These are phyloP conservation scores for Alternaria sp. DNA, from an alignment of 2,329 filamentous ascomycete genomes.

Conservation along the genomic window DNA sequence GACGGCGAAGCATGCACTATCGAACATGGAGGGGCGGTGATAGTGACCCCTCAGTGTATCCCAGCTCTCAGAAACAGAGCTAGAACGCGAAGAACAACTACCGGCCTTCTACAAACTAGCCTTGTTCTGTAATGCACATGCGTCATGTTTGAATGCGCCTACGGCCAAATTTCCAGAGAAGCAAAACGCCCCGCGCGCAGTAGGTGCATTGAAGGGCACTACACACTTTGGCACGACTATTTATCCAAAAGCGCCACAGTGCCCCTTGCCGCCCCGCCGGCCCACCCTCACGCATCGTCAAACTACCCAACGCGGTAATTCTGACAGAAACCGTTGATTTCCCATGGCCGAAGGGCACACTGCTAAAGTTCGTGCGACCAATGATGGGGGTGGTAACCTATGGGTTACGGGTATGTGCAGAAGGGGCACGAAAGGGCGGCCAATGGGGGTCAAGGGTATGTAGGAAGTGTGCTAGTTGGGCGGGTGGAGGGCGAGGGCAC, in stretches of 20 bases:
- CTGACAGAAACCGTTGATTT: conserved; percentile 8
- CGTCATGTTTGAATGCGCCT: not conserved
- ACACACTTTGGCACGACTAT: not conserved
- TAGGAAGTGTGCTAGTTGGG: conserved; percentile 15
- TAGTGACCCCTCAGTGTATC: not conserved
- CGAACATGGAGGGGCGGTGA: not conserved
- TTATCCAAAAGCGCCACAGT: not conserved
- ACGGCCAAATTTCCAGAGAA: conserved; percentile 2
- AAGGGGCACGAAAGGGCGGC: conserved; percentile 6
- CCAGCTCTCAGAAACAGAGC: not conserved
- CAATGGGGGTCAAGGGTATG: conserved; percentile 19
- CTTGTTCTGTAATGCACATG: not conserved
- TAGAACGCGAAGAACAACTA: not conserved
- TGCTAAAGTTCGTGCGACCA: conserved; percentile 13
- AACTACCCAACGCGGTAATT: conserved; percentile 9
- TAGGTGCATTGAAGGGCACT: not conserved
- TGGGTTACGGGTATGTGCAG: conserved; percentile 4
- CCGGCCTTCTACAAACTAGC: not conserved
- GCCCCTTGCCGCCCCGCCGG: not conserved
- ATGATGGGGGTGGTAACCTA: conserved; percentile 8
- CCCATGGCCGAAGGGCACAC: conserved; percentile 22
- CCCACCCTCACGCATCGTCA: conserved; percentile 3
- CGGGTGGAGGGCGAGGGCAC: conserved; percentile 5
- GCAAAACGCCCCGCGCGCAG: not conserved
- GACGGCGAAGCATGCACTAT: not conserved